Evolutionary conservation across 371 early-diverging fungal species (phyloP).

Genomic region (Nematocida displodere): DNA sequence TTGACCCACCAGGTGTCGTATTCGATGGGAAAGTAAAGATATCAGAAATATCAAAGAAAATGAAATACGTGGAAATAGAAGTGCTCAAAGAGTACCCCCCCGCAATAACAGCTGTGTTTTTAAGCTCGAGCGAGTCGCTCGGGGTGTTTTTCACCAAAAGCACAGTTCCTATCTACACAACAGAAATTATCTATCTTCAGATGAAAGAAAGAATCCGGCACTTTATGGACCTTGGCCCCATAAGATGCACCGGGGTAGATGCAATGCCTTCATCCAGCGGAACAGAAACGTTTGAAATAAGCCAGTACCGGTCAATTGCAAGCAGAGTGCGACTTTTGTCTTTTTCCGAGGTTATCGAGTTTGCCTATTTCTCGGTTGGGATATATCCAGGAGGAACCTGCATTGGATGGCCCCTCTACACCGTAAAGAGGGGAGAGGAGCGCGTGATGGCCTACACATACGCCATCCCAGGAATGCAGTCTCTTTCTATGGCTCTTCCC

Average conservation of each 20-base stretch:
- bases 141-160: constrained; percentile 56
- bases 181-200: constrained; percentile 59
- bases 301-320: constrained; percentile 41
- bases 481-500: constrained; percentile 13
- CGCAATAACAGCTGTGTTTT: constrained; percentile 45
- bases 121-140: constrained; percentile 53
- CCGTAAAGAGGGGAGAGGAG: not conserved
- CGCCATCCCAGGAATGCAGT: constrained; percentile 16
- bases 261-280: not conserved
- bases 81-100: constrained; percentile 30
- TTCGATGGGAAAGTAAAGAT: not conserved
- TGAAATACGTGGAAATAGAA: constrained; percentile 38
- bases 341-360: constrained; percentile 37
- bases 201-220: constrained; percentile 48
- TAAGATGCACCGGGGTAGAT: constrained; percentile 15
- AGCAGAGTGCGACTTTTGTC: constrained; percentile 33
- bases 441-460: constrained; percentile 24
- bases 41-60: not conserved
- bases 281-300: constrained; percentile 13
- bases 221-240: constrained; percentile 23
- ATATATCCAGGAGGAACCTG: constrained; percentile 43
- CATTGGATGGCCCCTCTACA: constrained; percentile 51
- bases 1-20: constrained; percentile 32
- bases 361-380: constrained; percentile 43
- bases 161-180: constrained; percentile 54